Conservation (phyloP, 768 basidiomycete species). For the Mycena galopus region DNA sequence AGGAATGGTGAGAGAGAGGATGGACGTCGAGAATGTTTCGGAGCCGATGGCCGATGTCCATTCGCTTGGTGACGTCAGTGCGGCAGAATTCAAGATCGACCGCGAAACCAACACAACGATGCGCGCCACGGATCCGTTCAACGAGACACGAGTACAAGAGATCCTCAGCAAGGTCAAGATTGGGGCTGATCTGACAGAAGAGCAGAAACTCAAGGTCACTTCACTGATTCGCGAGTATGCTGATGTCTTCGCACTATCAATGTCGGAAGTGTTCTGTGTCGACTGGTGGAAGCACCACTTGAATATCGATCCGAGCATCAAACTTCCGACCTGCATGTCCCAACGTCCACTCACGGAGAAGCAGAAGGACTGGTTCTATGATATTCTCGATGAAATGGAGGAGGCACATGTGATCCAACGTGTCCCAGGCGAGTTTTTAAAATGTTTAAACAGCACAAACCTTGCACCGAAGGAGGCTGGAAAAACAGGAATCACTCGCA, state of each 20-base stretch:
- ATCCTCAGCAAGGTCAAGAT: conserved; percentile 36
- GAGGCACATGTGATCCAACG: conserved; percentile 5
- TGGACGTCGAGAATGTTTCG: not conserved
- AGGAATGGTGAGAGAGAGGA: conserved; percentile 14
- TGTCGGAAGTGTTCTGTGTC: conserved; percentile 31
- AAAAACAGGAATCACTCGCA: conserved; percentile 15
- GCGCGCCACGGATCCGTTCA: conserved; percentile 36
- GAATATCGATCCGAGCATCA: conserved; percentile 9
- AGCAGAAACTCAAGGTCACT: conserved; percentile 6
- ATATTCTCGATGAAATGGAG: conserved; percentile 20
- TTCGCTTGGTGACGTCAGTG: conserved; percentile 2
- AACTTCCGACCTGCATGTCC: conserved; percentile 1
- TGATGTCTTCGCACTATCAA: conserved; percentile 34
- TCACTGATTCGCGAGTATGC: conserved; percentile 26
- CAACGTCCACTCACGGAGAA: conserved; percentile 19
- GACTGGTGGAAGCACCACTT: conserved; percentile 23
- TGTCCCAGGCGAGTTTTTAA: conserved; percentile 9
- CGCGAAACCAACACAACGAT: conserved; percentile 16
- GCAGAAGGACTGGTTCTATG: conserved; percentile 21
- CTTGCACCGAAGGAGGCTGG: conserved; percentile 20
- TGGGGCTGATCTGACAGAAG: conserved; percentile 37
- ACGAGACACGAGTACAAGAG: conserved; percentile 35
- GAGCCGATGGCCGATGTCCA: not conserved
- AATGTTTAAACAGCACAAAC: conserved; percentile 13
- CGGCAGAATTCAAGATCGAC: conserved; percentile 4